These are phyloP conservation scores for Mucor irregularis DNA, from an alignment of 371 early-diverging fungal genomes.

Conservation along the genomic window DNA sequence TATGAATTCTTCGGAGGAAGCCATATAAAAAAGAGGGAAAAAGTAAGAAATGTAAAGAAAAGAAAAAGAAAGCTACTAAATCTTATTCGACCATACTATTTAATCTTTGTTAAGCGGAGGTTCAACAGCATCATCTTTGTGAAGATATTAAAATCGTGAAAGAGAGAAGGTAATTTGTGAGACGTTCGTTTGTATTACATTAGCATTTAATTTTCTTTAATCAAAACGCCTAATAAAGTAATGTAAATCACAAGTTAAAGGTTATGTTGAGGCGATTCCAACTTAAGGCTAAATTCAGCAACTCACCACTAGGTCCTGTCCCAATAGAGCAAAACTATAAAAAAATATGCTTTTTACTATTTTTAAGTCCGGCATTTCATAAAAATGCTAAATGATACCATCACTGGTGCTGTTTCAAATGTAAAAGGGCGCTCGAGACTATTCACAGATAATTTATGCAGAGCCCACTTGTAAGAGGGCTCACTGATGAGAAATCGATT, in stretches of 20 bases:
- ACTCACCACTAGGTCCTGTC: no score
- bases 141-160: neutral
- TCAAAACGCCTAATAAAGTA: neutral
- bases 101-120: neutral
- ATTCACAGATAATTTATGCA: no score
- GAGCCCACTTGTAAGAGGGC: no score
- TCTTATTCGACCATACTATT: neutral
- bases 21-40: neutral
- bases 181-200: neutral
- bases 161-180: neutral
- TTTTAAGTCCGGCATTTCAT: no score
- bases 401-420: no score
- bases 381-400: no score
- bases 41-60: neutral
- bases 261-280: no score
- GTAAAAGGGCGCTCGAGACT: no score
- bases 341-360: no score
- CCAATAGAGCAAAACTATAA: no score
- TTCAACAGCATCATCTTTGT: neutral
- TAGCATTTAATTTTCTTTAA: neutral
- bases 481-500: no score
- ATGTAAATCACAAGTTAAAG: neutral
- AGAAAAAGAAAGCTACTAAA: neutral
- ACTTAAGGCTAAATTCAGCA: no score
- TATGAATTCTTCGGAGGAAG: slow-evolving; percentile 9